Percentiles rank a stretch among this genome's conserved stretches.
phyloP scores from a whole-genome alignment of 805 yeast genomes.

The Saturnispora quitensis region DNA sequence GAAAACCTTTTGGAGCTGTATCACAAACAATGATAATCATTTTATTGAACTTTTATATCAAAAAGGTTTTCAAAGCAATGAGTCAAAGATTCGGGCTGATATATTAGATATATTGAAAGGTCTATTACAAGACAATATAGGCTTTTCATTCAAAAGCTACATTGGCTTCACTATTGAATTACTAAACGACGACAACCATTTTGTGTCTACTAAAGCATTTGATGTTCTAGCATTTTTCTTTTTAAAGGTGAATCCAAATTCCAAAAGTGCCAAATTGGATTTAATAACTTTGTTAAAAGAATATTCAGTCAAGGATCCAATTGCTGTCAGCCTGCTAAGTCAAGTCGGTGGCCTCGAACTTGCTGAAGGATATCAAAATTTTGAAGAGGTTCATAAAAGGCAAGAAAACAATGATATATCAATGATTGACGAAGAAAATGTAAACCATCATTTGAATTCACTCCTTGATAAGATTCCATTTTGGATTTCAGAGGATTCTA shows the following conservation, averaged over 20 bases:
- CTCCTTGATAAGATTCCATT: background rate
- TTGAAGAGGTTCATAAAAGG: constrained; percentile 13
- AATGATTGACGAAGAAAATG: background rate
- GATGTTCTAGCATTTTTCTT: constrained; percentile 31
- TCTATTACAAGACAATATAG: constrained; percentile 30
- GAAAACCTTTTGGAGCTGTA: constrained; percentile 42
- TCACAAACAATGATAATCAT: constrained; percentile 13
- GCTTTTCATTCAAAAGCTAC: constrained; percentile 23
- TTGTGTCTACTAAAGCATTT: constrained; percentile 15
- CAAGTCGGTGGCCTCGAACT: constrained; percentile 20
- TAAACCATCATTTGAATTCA: background rate
- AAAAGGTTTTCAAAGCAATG: constrained; percentile 34
- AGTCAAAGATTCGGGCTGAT: constrained; percentile 33
- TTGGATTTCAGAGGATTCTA: constrained; percentile 2
- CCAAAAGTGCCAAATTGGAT: constrained; percentile 36
- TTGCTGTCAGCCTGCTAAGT: constrained; percentile 21
- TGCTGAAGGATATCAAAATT: constrained; percentile 13
- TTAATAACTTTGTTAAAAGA: constrained; percentile 33
- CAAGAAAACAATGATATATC: background rate
- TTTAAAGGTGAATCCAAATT: constrained; percentile 23
- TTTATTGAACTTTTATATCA: constrained; percentile 40
- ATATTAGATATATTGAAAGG: constrained; percentile 36
- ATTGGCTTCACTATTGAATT: constrained; percentile 20
- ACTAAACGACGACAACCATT: constrained; percentile 13
- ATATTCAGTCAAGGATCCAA: constrained; percentile 24